Evolutionary conservation across 2,329 filamentous ascomycete genomes (phyloP).

Genomic region (Immersiporthe knoxdaviesiana): DNA sequence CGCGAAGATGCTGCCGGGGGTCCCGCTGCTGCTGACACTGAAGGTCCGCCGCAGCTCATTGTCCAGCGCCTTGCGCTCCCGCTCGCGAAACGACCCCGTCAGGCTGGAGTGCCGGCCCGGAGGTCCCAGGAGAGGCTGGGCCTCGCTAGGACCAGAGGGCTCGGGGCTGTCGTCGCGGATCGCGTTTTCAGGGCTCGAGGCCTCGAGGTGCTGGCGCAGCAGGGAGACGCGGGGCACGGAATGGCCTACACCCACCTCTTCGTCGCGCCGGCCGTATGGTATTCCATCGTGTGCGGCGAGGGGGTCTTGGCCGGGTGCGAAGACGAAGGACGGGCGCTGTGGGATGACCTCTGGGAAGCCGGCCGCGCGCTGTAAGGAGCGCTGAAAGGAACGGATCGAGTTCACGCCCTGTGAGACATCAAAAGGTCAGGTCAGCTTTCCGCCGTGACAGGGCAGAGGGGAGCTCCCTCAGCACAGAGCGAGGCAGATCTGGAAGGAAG

Average conservation of each 20-base stretch:
- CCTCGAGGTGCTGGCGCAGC: constrained; percentile 57
- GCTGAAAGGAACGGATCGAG: constrained; percentile 90
- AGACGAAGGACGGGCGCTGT: constrained; percentile 73
- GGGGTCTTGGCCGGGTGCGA: constrained; percentile 59
- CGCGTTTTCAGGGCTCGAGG: constrained; percentile 38
- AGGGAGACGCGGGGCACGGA: constrained; percentile 46
- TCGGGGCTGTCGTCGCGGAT: constrained; percentile 36
- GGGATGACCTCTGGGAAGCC: constrained; percentile 87
- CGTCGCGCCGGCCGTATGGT: constrained; percentile 45
- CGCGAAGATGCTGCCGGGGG: constrained; percentile 57
- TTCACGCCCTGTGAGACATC: constrained; percentile 67
- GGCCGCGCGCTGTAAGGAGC: constrained; percentile 89
- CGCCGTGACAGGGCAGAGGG: background rate
- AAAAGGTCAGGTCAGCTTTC: background rate
- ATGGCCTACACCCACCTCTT: constrained; percentile 40
- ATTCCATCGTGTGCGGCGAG: constrained; percentile 42
- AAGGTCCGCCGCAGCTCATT: constrained; percentile 45
- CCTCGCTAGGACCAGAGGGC: constrained; percentile 31
- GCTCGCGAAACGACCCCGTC: constrained; percentile 42
- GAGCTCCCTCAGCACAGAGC: background rate
- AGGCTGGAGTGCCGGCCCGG: constrained; percentile 31
- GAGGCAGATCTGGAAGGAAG: background rate
- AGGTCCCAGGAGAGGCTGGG: constrained; percentile 23
- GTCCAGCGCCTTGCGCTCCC: constrained; percentile 53
- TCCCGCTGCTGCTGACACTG: constrained; percentile 37